Evolutionary conservation across 2,329 filamentous ascomycete species (phyloP), one percentile per base, ranked within the genome.

Genomic region (Exophiala lecanii-corni): DNA sequence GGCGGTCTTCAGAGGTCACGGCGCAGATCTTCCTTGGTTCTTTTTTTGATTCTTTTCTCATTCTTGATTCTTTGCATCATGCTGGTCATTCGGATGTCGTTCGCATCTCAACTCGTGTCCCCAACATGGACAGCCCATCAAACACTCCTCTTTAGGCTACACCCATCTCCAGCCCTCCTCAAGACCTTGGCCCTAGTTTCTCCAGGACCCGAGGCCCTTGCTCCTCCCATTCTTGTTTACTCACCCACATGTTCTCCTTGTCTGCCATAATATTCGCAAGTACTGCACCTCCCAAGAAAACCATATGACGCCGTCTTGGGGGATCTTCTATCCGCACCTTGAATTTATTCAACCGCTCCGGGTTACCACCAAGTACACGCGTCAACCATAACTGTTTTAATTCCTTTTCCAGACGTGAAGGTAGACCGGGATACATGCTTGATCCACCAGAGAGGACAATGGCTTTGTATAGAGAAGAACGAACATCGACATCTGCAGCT

Each of bases 251-350:
- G 65, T 84, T 86, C 66, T 96, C 88, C 72, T 96, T 97, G 70
- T 97, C 89, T 34, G 92, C 89, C 85, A 98, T 97, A 26, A 98
- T 94, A 65, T 97, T 97, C 57, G 92, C 92, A 59, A 98, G 73
- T 51, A 98, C 92, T 18, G 92, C 92, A 57, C 92, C 92, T 45
- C 92, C 92, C 43, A 98, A 71, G 76, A 98, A 97, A n/a, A 98
- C 92, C 89, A 98, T 97, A 74, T 98, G 92, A 68, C 91, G 79
- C 71, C 92, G 80, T 69, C 92, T 79, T 23, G 92, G 92, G 39
- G 92, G 92, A 66, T 98, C 92, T 67, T 98, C 92, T 74, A 98
- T 97, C 66, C 92, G 81, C 55, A 98, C 91, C 79, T 97, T 98
- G 78, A 98, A 98, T 81, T 97, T 98, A 60, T 80, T 87, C 61